Percentiles rank a stretch among this genome's conserved stretches.
These are phyloP conservation scores for Vitis hybrid DNA, from an alignment of 177 flowering plant genomes.

Conservation along the genomic window DNA sequence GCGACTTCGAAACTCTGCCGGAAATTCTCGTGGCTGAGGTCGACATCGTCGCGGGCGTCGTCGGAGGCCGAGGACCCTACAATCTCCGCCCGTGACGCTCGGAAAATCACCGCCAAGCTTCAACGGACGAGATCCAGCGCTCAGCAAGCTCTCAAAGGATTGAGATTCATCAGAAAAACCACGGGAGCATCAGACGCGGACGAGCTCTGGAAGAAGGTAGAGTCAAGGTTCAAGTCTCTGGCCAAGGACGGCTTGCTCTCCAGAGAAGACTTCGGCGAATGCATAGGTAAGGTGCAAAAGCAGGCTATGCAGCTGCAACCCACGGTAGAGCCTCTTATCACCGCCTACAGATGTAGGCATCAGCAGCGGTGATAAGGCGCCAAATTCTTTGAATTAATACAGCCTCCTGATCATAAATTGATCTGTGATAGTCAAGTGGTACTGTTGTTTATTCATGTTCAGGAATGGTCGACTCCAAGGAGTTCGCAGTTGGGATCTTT, in stretches of 20 bases:
- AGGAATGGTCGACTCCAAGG: slow-evolving; percentile 96
- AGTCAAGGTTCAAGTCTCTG: slow-evolving; percentile 54
- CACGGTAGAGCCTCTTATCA: no score
- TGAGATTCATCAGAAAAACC: slow-evolving; percentile 78
- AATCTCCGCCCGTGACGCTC: slow-evolving; percentile 49
- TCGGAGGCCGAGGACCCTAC: slow-evolving; percentile 32
- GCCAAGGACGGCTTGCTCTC: slow-evolving; percentile 69
- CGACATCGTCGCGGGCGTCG: slow-evolving; percentile 44
- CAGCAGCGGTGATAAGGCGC: background rate
- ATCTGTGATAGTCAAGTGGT: no score
- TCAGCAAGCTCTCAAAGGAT: slow-evolving; percentile 68
- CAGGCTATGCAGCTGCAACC: no score
- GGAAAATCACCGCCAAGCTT: slow-evolving; percentile 54
- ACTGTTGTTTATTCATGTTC: no score
- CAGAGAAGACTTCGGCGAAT: slow-evolving; percentile 80
- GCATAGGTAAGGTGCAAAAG: slow-evolving; percentile 58
- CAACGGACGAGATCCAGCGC: slow-evolving; percentile 68
- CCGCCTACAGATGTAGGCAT: background rate
- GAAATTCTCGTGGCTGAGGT: slow-evolving; percentile 59
- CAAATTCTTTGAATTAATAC: no score
- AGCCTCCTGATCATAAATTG: no score
- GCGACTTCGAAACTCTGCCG: slow-evolving; percentile 48
- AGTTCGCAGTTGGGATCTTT: slow-evolving; percentile 82
- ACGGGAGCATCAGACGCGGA: slow-evolving; percentile 31
- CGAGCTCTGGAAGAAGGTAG: slow-evolving; percentile 67